Base-by-base conservation (phyloP, 306 rosid genomes). In the Medicago truncatula region DNA sequence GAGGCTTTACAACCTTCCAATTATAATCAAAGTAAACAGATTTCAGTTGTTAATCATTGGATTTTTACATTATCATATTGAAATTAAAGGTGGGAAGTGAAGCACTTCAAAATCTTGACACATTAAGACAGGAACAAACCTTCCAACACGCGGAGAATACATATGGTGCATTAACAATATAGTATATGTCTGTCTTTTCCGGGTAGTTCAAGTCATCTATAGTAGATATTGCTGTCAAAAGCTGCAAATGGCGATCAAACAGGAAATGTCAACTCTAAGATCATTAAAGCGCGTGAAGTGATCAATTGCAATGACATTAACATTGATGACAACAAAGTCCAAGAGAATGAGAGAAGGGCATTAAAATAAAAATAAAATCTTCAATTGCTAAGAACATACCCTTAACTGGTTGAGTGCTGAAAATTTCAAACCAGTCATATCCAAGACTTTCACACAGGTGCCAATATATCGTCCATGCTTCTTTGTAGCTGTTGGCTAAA, bases 121-220 rank as follows among this genome's bases (percentile, higher is more conserved):
- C 40, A 41, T 6, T 12, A 53, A 28, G 76, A 43, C 1, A 21
- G 15, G 46, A 71, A 83, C 92, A 77, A 84, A 96, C 99, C 99
- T 88, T 96, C 99, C 99, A 96, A 81, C 99, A 96, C 52, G 99
- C 98, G 0, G 98, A 89, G 91, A 96, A 96, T 76, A 96, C 83
- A 70, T 89, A 90, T 1, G 99, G 99, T 21, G 68, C 91, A 66
- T 96, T 96, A 63, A 96, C 99, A 23, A 96, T 82, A 74, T 86
- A 90, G 78, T 96, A 96, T 47, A 93, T 88, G 70, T 96, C 93
- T 0, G 98, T 96, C 91, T 90, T 96, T 87, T 96, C 98, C 10
- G 99, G 98, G 84, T 96, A 96, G 85, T 96, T 96, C 83, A 92
- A 81, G 90, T 92, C 99, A 68, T 96, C 99, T 59, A 96, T 86